Conservation (phyloP, 179 eudicot species). For the Drosera spatulata region DNA sequence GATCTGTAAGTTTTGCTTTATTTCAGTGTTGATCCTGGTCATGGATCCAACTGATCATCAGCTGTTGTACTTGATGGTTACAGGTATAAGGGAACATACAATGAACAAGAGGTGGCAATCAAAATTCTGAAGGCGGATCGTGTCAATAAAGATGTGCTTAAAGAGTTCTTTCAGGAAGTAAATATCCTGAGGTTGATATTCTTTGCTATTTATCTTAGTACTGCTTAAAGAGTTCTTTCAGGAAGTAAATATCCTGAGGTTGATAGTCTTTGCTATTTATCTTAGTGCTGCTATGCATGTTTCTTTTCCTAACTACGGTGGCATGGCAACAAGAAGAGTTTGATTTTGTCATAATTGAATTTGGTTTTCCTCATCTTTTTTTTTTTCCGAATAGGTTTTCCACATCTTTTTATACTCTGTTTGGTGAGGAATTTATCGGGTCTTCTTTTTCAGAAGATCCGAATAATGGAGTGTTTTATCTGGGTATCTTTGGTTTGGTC, state of each 20-base stretch:
- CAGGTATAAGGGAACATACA: slow-evolving; percentile 63
- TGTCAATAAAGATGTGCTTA: slow-evolving; percentile 37
- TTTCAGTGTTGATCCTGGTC: background rate
- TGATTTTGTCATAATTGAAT: too few species aligned
- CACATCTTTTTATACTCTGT: too few species aligned
- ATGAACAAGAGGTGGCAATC: slow-evolving; percentile 73
- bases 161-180: slow-evolving; percentile 78
- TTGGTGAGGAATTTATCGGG: too few species aligned
- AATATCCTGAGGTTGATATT: slow-evolving; percentile 59
- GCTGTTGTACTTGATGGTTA: slow-evolving; percentile 1
- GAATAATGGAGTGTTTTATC: too few species aligned
- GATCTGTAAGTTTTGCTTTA: slow-evolving; percentile 45
- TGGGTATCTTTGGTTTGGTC: too few species aligned
- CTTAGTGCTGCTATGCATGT: background rate
- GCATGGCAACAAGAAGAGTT: too few species aligned
- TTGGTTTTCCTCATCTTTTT: too few species aligned
- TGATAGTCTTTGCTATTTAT: slow-evolving; percentile 4
- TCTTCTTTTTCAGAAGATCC: too few species aligned
- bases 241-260: slow-evolving; percentile 88
- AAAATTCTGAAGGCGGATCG: slow-evolving; percentile 48
- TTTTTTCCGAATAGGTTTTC: too few species aligned
- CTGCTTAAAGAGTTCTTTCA: too few species aligned
- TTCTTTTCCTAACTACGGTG: too few species aligned
- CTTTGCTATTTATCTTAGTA: background rate
- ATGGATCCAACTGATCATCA: background rate